Base-by-base conservation (phyloP, 768 basidiomycete genomes). In the Tulasnella sp. region DNA sequence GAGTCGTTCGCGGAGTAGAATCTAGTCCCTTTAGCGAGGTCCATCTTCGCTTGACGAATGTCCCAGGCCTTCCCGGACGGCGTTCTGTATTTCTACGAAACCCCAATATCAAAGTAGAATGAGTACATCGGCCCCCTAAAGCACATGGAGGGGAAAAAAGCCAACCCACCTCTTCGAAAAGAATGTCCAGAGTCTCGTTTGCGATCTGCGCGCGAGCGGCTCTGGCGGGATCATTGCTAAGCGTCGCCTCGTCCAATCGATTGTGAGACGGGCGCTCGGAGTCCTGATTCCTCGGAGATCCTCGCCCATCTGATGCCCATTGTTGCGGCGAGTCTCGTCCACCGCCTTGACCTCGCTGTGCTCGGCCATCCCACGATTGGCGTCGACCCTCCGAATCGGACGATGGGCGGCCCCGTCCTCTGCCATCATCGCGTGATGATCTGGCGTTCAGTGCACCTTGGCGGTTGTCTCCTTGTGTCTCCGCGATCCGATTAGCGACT, bases 211-310 rank as follows among this genome's bases (percentile, higher is more conserved):
- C 69, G 3, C 77, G 35, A 44, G n/a, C 15, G 23, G 42, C 77
- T 18, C 77, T 26, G 5, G 77, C 69, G 32, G 69, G 71, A 57
- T 71, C 77, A 16, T 26, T n/a, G 71, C 71, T 46, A 5, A 72
- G 44, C 71, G 71, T 46, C 5, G 71, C 71, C 71, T 72, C 71
- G 71, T 72, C 71, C n/a, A 72, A 72, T 40, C 71, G 71, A 67
- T 32, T 35, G 32, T 67, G 61, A 67, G 61, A 67, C 32, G 61
- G 61, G 15, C 61, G 61, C 13, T 67, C 61, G 29, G 26, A 16
- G 13, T 67, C 61, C 16, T 32, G 61, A 67, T 26, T 26, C 29
- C 61, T 32, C 61, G 61, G 32, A 13, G 61, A 67, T 67, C 61
- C 61, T 13, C 61, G 61, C 2, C 32, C 61, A 11, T 67, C 61